These are phyloP conservation scores for Coffea canephora DNA, from an alignment of 257 asterid species.

Conservation along the genomic window DNA sequence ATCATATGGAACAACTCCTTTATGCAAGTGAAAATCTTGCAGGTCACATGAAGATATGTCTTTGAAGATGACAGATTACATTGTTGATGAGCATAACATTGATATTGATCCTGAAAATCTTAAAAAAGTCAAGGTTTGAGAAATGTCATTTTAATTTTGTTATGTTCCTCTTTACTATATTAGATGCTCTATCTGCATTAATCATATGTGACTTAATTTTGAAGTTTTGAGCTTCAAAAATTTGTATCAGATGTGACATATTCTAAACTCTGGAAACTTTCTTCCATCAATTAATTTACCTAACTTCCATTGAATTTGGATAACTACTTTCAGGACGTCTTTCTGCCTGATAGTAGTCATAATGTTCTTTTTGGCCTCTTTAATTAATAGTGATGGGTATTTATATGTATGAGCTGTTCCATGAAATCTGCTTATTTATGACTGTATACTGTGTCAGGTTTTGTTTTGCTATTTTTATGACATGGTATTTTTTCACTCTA, in stretches of 20 bases:
- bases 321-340: neutral
- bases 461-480: neutral
- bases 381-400: neutral
- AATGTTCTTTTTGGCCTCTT: slow-evolving; percentile 7
- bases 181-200: neutral
- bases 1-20: neutral
- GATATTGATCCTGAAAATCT: slow-evolving; percentile 56
- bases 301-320: slow-evolving; percentile 2
- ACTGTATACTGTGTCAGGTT: neutral
- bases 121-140: slow-evolving; percentile 74
- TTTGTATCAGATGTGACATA: slow-evolving; percentile 1
- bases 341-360: neutral
- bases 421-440: neutral
- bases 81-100: slow-evolving; percentile 77
- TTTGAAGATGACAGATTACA: slow-evolving; percentile 69
- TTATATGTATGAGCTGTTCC: neutral
- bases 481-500: neutral
- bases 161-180: neutral
- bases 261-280: neutral
- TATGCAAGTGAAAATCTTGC: slow-evolving; percentile 25
- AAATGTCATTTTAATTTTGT: neutral
- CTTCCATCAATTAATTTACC: neutral
- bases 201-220: neutral
- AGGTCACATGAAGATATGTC: slow-evolving; percentile 99
- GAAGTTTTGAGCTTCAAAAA: slow-evolving; percentile 9